Evolutionary conservation across 257 asterid genomes (phyloP).

Genomic region (Fraxinus cuspidata): DNA sequence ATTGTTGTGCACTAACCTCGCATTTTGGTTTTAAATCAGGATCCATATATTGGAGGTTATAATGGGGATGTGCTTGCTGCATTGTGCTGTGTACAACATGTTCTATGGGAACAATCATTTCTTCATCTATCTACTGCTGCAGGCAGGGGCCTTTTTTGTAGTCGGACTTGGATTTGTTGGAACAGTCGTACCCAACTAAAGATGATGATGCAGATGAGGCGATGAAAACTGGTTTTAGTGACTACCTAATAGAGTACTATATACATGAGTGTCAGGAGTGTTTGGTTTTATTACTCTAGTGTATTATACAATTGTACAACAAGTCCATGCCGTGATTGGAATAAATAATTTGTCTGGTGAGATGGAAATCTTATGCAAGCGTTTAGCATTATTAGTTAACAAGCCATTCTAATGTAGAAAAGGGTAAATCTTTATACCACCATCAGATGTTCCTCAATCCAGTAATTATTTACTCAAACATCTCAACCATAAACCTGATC

Average conservation of each 20-base stretch:
- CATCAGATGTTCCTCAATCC: conserved; percentile 2
- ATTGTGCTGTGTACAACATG: conserved; percentile 80
- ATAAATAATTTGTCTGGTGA: background rate
- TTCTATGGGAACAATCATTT: conserved; percentile 62
- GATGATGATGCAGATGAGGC: conserved; percentile 9
- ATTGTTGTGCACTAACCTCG: background rate
- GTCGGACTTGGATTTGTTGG: conserved; percentile 72
- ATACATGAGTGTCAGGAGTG: conserved; percentile 19
- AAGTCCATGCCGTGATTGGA: background rate
- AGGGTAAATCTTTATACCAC: background rate
- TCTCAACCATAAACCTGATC: conserved; percentile 8
- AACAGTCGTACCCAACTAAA: conserved; percentile 64
- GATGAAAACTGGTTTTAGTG: conserved; percentile 12
- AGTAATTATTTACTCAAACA: conserved; percentile 11
- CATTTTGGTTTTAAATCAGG: conserved; percentile 42
- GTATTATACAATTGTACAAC: conserved; percentile 12
- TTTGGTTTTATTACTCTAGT: conserved; percentile 3
- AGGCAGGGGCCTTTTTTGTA: conserved; percentile 75
- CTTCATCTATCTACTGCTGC: conserved; percentile 74
- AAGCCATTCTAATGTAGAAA: conserved; percentile 10
- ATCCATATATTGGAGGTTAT: conserved; percentile 68
- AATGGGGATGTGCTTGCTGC: conserved; percentile 76
- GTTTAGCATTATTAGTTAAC: conserved; percentile 13
- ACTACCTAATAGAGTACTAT: conserved; percentile 9
- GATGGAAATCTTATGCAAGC: background rate